phyloP scores from a whole-genome alignment of 1,284 basidiomycete genomes.

The Ceratobasidium sp. region DNA sequence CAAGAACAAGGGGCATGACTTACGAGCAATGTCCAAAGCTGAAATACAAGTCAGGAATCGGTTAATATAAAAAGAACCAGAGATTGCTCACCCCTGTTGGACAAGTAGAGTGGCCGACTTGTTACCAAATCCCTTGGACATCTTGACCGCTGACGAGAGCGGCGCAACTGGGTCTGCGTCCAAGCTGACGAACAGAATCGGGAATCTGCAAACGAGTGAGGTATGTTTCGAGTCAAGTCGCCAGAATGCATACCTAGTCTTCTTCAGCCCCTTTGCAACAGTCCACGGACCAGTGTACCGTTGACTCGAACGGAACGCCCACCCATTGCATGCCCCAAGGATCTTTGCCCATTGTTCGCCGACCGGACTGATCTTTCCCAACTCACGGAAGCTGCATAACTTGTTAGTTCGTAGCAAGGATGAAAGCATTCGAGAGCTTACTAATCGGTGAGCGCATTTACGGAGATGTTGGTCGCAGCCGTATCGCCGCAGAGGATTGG shows the following conservation, averaged over 20 bases:
- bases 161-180: slow-evolving; percentile 53
- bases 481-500: slow-evolving; percentile 51
- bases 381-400: slow-evolving; percentile 27
- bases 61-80: not conserved
- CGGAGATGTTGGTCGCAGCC: slow-evolving; percentile 20
- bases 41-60: not conserved
- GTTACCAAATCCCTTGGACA: slow-evolving; percentile 49
- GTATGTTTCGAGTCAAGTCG: not conserved
- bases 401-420: not conserved
- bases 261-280: slow-evolving; percentile 45
- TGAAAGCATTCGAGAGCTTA: not conserved
- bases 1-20: no score
- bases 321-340: slow-evolving; percentile 41
- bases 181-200: slow-evolving; percentile 51
- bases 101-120: slow-evolving; percentile 14
- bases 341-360: slow-evolving; percentile 47
- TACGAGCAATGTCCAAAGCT: no score
- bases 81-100: slow-evolving; percentile 49
- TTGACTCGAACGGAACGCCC: slow-evolving; percentile 44
- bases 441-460: slow-evolving; percentile 8
- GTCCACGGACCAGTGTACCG: slow-evolving; percentile 49
- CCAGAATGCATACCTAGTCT: slow-evolving; percentile 43
- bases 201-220: slow-evolving; percentile 40
- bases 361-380: slow-evolving; percentile 40
- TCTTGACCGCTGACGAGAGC: slow-evolving; percentile 46